Percentiles rank a stretch among this genome's conserved stretches.
These are phyloP conservation scores for Agastache rugosa DNA, from an alignment of 257 asterid species.

Conservation along the genomic window DNA sequence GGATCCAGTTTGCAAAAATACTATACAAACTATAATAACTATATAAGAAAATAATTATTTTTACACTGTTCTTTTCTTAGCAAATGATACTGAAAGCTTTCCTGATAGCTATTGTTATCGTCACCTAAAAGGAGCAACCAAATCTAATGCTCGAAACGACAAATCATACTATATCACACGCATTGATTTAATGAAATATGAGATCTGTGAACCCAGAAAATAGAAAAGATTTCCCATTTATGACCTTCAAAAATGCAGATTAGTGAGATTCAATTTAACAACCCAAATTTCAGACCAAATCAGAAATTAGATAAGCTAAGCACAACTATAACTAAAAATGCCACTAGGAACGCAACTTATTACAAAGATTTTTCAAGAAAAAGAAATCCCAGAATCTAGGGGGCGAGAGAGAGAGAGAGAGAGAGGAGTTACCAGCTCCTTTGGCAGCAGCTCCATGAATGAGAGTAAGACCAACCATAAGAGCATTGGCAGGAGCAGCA, in stretches of 20 bases:
- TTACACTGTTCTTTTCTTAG: not conserved
- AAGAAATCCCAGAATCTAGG: not conserved
- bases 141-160: not conserved
- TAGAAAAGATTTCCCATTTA: conserved; percentile 3
- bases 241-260: too few relatives aligned
- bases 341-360: not conserved
- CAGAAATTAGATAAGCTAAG: not conserved
- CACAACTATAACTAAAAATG: not conserved
- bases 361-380: not conserved
- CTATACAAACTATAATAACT: not conserved
- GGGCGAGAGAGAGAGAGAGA: not conserved
- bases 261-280: too few relatives aligned
- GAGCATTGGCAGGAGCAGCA: conserved; percentile 48
- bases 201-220: not conserved
- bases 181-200: conserved; percentile 1
- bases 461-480: conserved; percentile 75
- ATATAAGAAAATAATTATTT: not conserved
- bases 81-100: not conserved
- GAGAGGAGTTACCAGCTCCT: conserved; percentile 71
- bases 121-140: not conserved
- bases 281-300: not conserved
- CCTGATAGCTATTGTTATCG: not conserved
- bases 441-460: conserved; percentile 79
- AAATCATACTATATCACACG: not conserved
- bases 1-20: not conserved